Evolutionary conservation across 345 rosid genomes (phyloP).

Genomic region (Eucalyptus sideroxylon): DNA sequence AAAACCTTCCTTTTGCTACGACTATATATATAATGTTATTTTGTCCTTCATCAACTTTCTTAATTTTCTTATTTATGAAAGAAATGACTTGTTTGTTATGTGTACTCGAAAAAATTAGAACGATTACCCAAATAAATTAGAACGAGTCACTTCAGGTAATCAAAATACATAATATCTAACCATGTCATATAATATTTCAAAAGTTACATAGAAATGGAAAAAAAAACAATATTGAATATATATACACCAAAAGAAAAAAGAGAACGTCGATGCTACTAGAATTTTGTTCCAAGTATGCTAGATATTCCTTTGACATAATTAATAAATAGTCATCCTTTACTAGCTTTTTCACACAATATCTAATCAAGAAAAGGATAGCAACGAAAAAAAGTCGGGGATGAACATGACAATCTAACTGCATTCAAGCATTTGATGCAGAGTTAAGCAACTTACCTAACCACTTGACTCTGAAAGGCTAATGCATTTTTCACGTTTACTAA

Average conservation of each 20-base stretch:
- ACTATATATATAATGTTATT: no score
- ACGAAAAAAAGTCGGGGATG: neutral
- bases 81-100: neutral
- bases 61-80: neutral
- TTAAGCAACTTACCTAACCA: neutral
- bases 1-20: neutral
- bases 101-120: neutral
- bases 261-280: rapidly evolving
- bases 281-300: neutral
- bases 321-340: neutral
- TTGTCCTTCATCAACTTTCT: neutral
- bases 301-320: neutral
- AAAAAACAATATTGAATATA: neutral
- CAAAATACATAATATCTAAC: neutral
- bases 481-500: neutral
- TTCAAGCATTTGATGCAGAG: neutral
- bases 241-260: neutral
- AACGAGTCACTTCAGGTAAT: neutral
- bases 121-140: neutral
- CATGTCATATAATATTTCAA: neutral
- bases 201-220: neutral
- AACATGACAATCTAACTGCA: neutral
- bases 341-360: neutral
- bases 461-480: neutral
- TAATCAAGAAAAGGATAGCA: neutral